Base-by-base conservation (phyloP, 176 grass and related monocot genomes). In the Eremochloa ophiuroides region DNA sequence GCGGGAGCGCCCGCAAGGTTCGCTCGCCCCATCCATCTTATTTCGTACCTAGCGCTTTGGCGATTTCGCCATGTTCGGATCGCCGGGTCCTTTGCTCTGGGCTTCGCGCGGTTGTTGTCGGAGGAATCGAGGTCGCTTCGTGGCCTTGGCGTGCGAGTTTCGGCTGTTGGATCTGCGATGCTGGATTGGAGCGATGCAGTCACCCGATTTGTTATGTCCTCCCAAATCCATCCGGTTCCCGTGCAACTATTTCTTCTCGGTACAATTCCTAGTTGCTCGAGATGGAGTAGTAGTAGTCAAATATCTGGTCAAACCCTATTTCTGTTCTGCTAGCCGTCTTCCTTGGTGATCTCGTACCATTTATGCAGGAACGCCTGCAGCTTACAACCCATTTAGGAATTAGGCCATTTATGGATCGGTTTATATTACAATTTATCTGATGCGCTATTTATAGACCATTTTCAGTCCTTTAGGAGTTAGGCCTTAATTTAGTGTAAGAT, bases 1-100 rank as follows among this genome's bases (percentile, higher is more conserved):
- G 78, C 78, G 83, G 83, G 75, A 81, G 65, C 87, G 4, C 78
- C 78, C 83, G 83, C 72, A 89, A 89, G 87, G 87, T 89, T 69
- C 33, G 71, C 70, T 43, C 63, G 18, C 64, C 50, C 73, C 18
- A 25, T 17, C 41, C 42, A 28, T 12, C 55, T 11, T 46, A 1
- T 6, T 37, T 26, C 33, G 35, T 29, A n/a, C 25, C 42, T 16
- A 44, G 16, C 47, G 2, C 1, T 66, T 44, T 37, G 0, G 39
- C 7, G 76, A 59, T 2, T n/a, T 42, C 35, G 2, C 22, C 18
- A 48, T 8, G 55, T 25, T 20, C 2, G 11, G 29, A 29, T 47
- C 62, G 16, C 2, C 25, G 41, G 26, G 33, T 14, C 58, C 34
- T 66, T 26, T 35, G 40, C 29, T 46, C 8, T 27, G 43, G 31